These are phyloP conservation scores for Cercophora newfieldiana DNA, from an alignment of 495 filamentous ascomycete species.

Conservation along the genomic window DNA sequence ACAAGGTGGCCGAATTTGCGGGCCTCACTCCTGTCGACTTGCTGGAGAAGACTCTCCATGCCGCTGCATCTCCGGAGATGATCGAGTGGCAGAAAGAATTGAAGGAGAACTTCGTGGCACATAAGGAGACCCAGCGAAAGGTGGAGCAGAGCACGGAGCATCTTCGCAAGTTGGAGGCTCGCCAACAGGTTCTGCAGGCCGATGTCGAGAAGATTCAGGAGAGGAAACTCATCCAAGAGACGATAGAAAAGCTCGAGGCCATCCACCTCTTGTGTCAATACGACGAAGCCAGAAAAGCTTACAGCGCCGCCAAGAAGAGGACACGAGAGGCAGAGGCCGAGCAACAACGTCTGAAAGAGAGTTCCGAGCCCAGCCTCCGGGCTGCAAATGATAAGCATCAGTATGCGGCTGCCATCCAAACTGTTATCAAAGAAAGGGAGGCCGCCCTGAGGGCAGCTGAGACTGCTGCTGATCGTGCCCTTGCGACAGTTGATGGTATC, in stretches of 20 bases:
- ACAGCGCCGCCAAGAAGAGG: constrained; percentile 47
- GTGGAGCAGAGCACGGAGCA: constrained; percentile 60
- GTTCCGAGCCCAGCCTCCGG: constrained; percentile 66
- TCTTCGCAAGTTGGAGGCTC: constrained; percentile 63
- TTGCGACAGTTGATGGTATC: constrained; percentile 50
- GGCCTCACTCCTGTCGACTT: constrained; percentile 82
- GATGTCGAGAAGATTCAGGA: constrained; percentile 84
- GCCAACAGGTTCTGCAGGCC: constrained; percentile 74
- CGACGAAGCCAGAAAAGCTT: constrained; percentile 41
- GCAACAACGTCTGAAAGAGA: constrained; percentile 56
- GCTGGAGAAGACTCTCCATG: constrained; percentile 79
- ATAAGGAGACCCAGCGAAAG: constrained; percentile 63
- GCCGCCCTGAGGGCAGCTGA: constrained; percentile 54
- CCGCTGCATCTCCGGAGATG: constrained; percentile 80
- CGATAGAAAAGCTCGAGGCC: constrained; percentile 65
- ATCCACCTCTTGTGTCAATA: constrained; percentile 68
- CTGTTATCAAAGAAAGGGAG: constrained; percentile 54
- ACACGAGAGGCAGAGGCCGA: constrained; percentile 50
- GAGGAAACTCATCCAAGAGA: constrained; percentile 64
- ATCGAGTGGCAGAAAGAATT: constrained; percentile 73
- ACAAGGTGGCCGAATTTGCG: constrained; percentile 93
- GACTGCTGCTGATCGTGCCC: constrained; percentile 48
- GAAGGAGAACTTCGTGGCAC: constrained; percentile 65
- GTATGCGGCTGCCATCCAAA: constrained; percentile 52
- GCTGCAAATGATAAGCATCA: constrained; percentile 65